A percentile compares a stretch with the other conserved stretches of the same genome.
These are phyloP conservation scores for Tolypocladium nubicola DNA, from an alignment of 2,329 filamentous ascomycete genomes.

Conservation along the genomic window DNA sequence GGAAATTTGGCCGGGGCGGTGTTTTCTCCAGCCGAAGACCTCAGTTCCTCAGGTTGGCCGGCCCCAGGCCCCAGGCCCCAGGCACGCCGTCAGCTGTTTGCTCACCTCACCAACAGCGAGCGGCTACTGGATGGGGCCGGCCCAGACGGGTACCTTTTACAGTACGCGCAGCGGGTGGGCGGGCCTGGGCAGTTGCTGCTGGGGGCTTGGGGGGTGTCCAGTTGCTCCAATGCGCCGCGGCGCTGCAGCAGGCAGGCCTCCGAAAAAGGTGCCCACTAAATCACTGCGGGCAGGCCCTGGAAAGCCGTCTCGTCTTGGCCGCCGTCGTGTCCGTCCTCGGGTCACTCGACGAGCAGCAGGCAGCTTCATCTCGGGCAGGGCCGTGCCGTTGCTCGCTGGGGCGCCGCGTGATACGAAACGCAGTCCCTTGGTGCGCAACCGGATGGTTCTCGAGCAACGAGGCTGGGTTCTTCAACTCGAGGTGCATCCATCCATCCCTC, in stretches of 20 bases:
- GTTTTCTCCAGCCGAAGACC: conserved; percentile 3
- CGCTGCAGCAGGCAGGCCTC: neutral
- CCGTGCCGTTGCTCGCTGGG: neutral
- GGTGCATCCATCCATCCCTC: neutral
- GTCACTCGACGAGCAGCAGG: neutral
- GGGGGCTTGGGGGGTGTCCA: no score
- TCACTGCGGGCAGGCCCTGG: neutral
- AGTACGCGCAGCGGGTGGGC: neutral
- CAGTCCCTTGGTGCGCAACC: neutral
- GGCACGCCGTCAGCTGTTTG: neutral
- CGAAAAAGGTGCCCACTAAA: neutral
- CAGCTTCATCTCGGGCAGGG: neutral
- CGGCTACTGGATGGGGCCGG: neutral
- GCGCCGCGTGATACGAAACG: neutral
- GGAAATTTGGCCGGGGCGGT: conserved; percentile 9
- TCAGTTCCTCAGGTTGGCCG: neutral
- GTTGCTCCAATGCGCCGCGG: neutral
- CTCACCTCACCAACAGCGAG: neutral
- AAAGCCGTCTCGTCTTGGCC: no score
- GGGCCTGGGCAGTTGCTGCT: neutral
- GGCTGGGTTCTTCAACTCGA: neutral
- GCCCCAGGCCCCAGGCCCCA: neutral
- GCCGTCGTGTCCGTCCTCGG: neutral
- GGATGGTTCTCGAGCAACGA: neutral
- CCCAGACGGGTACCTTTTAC: neutral